Evolutionary conservation across 164 flowering plant genomes (phyloP).

Genomic region (Chloranthus sessilifolius): DNA sequence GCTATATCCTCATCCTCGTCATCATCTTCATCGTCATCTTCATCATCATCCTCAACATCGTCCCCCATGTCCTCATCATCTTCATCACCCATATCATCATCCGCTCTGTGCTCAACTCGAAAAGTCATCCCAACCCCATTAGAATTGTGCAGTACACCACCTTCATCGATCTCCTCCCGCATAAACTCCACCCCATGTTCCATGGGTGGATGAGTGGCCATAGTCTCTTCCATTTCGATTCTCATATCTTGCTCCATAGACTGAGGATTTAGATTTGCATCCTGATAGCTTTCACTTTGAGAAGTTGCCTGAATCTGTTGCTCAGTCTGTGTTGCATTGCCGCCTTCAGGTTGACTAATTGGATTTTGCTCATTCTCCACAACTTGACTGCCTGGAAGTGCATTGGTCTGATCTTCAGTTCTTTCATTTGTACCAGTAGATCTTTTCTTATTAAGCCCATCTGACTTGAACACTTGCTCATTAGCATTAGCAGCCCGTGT

Average conservation of each 20-base stretch:
- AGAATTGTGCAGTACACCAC: slow-evolving; percentile 33
- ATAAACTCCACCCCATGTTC: slow-evolving; percentile 61
- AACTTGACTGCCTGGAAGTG: slow-evolving; percentile 24
- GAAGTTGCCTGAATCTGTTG: slow-evolving; percentile 34
- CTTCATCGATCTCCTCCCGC: slow-evolving; percentile 71
- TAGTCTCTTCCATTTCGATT: slow-evolving; percentile 44
- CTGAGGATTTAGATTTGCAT: slow-evolving; percentile 25
- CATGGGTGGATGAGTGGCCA: slow-evolving; percentile 27
- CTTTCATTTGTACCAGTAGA: slow-evolving; percentile 38
- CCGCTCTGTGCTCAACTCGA: slow-evolving; percentile 62
- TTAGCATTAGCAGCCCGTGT: slow-evolving; percentile 89
- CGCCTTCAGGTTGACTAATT: slow-evolving; percentile 27
- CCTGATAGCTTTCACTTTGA: slow-evolving; percentile 34
- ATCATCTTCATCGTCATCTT: slow-evolving; percentile 77
- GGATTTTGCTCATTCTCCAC: slow-evolving; percentile 31
- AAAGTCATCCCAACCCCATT: slow-evolving; percentile 67
- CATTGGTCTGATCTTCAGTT: slow-evolving; percentile 39
- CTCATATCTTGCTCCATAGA: slow-evolving; percentile 55
- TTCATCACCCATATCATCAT: slow-evolving; percentile 81
- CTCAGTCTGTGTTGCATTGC: slow-evolving; percentile 27
- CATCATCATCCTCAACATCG: slow-evolving; percentile 73
- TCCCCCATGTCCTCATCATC: slow-evolving; percentile 84
- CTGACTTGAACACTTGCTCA: slow-evolving; percentile 63
- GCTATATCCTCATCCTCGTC: slow-evolving; percentile 87
- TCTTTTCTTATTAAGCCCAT: slow-evolving; percentile 57